Percentiles rank a stretch among this genome's conserved stretches.
Evolutionary conservation across 2,329 filamentous ascomycete species (phyloP).

Genomic region (Neurospora sp.): DNA sequence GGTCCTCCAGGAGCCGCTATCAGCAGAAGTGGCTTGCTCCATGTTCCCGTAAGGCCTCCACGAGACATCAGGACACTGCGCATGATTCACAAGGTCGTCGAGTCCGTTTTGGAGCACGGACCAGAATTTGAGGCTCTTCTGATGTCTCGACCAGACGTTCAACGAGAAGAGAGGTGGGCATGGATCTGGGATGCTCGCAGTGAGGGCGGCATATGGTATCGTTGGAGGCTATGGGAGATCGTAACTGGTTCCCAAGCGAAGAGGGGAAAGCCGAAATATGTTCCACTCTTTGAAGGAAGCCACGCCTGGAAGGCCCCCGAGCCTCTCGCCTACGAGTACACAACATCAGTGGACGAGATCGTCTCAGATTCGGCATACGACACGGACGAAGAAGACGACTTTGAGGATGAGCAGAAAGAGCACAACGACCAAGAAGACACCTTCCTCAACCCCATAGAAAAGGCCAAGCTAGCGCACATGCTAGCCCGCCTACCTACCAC

Average conservation of each 20-base stretch:
- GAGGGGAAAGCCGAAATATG: constrained; percentile 38
- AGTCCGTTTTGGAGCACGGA: constrained; percentile 68
- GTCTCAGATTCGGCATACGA: constrained; percentile 78
- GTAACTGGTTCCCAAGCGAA: constrained; percentile 52
- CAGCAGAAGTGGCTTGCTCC: constrained; percentile 38
- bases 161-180: constrained; percentile 80
- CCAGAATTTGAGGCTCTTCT: constrained; percentile 84
- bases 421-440: constrained; percentile 36
- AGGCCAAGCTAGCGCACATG: constrained; percentile 74
- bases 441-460: constrained; percentile 73
- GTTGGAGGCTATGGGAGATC: constrained; percentile 83
- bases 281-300: constrained; percentile 65
- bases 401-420: constrained; percentile 46
- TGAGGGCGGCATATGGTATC: constrained; percentile 76
- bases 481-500: constrained; percentile 72
- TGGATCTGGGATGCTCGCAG: constrained; percentile 87
- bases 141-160: constrained; percentile 77
- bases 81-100: constrained; percentile 80
- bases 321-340: constrained; percentile 70
- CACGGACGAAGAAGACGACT: constrained; percentile 74
- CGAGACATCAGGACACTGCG: constrained; percentile 68
- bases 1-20: constrained; percentile 30
- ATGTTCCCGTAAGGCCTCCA: constrained; percentile 67
- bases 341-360: constrained; percentile 66
- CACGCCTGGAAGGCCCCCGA: constrained; percentile 71